Percentiles rank a stretch among this genome's conserved stretches.
Evolutionary conservation across 2,329 filamentous ascomycete species (phyloP).

Genomic region (Lasiodiplodia theobromae): DNA sequence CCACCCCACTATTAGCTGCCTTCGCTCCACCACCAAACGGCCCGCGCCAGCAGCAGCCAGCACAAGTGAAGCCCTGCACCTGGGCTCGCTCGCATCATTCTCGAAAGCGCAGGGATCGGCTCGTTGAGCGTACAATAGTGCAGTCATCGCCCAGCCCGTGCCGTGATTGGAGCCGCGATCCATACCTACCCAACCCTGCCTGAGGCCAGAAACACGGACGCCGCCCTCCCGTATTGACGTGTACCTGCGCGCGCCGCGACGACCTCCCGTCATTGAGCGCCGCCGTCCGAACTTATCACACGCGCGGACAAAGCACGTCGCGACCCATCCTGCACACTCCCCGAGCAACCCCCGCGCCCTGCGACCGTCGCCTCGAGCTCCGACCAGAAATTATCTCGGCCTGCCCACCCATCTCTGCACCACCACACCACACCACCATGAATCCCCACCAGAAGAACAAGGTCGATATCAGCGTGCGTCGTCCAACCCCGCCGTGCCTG

Average conservation of each 20-base stretch:
- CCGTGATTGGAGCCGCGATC: slow-evolving; percentile 15
- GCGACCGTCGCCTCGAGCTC: slow-evolving; percentile 3
- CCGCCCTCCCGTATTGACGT: slow-evolving; percentile 28
- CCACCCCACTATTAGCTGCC: slow-evolving; percentile 29
- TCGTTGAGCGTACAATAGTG: slow-evolving; percentile 16
- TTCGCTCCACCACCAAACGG: slow-evolving; percentile 28
- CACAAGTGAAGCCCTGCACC: slow-evolving; percentile 19
- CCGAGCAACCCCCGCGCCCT: slow-evolving; percentile 17
- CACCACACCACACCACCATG: slow-evolving; percentile 60
- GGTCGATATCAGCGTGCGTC: slow-evolving; percentile 89
- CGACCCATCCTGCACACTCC: slow-evolving; percentile 3
- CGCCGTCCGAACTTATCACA: slow-evolving; percentile 6
- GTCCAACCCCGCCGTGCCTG: slow-evolving; percentile 24
- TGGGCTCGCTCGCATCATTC: slow-evolving; percentile 17
- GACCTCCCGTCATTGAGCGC: slow-evolving; percentile 16
- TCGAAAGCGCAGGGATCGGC: slow-evolving; percentile 28
- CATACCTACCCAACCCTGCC: slow-evolving; percentile 35
- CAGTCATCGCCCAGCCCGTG: slow-evolving; percentile 29
- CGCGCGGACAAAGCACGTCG: slow-evolving; percentile 27
- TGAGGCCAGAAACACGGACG: slow-evolving; percentile 41
- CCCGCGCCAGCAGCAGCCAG: slow-evolving; percentile 21
- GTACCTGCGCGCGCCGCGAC: slow-evolving; percentile 26
- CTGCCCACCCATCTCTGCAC: slow-evolving; percentile 9
- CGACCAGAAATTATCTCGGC: slow-evolving; percentile 7
- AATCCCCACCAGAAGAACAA: slow-evolving; percentile 99